phyloP scores from a whole-genome alignment of 2,329 filamentous ascomycete genomes.

The Hymenoscyphus repandus region DNA sequence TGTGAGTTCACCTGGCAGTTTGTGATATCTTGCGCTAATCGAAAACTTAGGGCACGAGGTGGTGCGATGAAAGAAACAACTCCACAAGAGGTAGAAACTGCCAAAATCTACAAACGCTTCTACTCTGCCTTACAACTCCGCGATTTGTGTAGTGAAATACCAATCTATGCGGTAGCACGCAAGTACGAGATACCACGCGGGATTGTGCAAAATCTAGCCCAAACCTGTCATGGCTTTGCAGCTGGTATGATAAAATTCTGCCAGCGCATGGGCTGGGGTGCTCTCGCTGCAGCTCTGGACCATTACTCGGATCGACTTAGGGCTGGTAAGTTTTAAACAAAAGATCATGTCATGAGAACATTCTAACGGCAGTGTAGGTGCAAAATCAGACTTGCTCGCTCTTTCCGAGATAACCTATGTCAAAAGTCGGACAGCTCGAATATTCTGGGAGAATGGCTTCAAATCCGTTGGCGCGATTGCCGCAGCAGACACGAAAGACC shows the following conservation, averaged over 20 bases:
- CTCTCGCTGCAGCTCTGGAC: slow-evolving; percentile 66
- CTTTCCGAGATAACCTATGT: slow-evolving; percentile 69
- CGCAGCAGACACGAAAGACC: slow-evolving; percentile 61
- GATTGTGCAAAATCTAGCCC: slow-evolving; percentile 64
- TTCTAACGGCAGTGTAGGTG: neutral
- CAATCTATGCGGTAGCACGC: slow-evolving; percentile 61
- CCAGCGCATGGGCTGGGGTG: slow-evolving; percentile 69
- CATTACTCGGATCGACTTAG: slow-evolving; percentile 71
- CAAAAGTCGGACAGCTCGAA: slow-evolving; percentile 68
- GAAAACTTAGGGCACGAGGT: slow-evolving; percentile 55
- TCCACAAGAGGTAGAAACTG: slow-evolving; percentile 52
- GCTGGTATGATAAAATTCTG: slow-evolving; percentile 78
- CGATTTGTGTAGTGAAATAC: slow-evolving; percentile 71
- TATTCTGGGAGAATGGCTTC: slow-evolving; percentile 75
- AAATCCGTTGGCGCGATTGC: slow-evolving; percentile 63
- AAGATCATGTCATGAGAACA: neutral
- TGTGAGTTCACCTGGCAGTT: slow-evolving; percentile 30
- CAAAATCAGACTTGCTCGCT: slow-evolving; percentile 57
- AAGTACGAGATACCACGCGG: slow-evolving; percentile 69
- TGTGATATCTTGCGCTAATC: slow-evolving; percentile 1
- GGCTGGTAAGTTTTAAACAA: slow-evolving; percentile 36
- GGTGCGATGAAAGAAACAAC: slow-evolving; percentile 59
- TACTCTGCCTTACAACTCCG: slow-evolving; percentile 74
- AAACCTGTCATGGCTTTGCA: slow-evolving; percentile 73
- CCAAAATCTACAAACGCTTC: slow-evolving; percentile 64